phyloP scores from a whole-genome alignment of 2,329 filamentous ascomycete genomes.

The Dothistroma septosporum region DNA sequence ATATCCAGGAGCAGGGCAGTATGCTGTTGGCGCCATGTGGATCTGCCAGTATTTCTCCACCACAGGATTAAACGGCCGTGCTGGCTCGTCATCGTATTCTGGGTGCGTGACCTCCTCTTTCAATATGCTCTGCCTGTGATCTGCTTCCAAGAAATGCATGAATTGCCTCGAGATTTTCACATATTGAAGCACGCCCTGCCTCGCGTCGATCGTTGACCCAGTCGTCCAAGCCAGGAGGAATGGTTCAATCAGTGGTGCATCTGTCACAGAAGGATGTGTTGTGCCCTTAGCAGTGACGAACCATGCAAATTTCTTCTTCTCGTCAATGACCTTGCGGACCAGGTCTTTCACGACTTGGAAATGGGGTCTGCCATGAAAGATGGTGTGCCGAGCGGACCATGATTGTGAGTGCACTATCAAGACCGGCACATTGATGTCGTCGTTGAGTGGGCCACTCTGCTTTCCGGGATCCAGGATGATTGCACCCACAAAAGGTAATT shows the following conservation, averaged over 20 bases:
- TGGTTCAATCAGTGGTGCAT: slow-evolving; percentile 62
- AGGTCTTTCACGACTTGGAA: slow-evolving; percentile 60
- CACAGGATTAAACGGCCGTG: slow-evolving; percentile 20
- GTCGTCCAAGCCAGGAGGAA: slow-evolving; percentile 58
- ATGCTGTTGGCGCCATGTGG: slow-evolving; percentile 37
- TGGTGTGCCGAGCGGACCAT: slow-evolving; percentile 55
- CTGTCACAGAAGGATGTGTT: slow-evolving; percentile 61
- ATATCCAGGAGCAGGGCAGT: slow-evolving; percentile 18
- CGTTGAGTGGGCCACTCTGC: slow-evolving; percentile 57
- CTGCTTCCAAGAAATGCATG: slow-evolving; percentile 45
- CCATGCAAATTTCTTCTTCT: slow-evolving; percentile 42
- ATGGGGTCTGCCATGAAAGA: slow-evolving; percentile 62
- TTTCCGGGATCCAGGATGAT: slow-evolving; percentile 66
- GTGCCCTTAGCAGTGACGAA: slow-evolving; percentile 41
- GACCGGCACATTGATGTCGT: slow-evolving; percentile 55
- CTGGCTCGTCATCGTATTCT: slow-evolving; percentile 33
- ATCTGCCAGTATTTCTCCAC: slow-evolving; percentile 42
- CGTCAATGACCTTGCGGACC: slow-evolving; percentile 44
- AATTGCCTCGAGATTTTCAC: slow-evolving; percentile 58
- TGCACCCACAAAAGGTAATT: slow-evolving; percentile 51
- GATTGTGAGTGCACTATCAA: slow-evolving; percentile 61
- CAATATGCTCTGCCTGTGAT: slow-evolving; percentile 47
- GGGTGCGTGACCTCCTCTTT: slow-evolving; percentile 46
- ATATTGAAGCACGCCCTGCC: slow-evolving; percentile 57
- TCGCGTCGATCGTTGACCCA: slow-evolving; percentile 55